Base-by-base conservation (phyloP, 805 yeast genomes). In the Schwanniomyces polymorphus region DNA sequence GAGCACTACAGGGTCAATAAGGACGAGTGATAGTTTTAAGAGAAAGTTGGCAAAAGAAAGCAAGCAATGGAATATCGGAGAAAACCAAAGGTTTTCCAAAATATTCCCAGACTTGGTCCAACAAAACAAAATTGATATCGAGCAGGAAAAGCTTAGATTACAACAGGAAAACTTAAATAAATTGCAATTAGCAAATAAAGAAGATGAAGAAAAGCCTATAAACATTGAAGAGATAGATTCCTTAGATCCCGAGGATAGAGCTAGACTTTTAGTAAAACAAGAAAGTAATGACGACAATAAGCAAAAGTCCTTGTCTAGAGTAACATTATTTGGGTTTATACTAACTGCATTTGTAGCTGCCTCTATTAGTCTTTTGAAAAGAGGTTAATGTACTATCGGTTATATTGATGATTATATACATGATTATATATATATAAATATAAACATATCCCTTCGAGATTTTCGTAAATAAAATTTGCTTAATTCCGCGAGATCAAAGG, bases 1-100 rank as follows among this genome's bases (percentile, higher is more conserved):
- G 55, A 70, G 79, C 23, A 88, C 97, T 1, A 85, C 97, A 0
- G 97, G 97, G 0, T 83, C 92, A 7, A 81, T 91, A 10, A 71
- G 67, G 7, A 81, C 96, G 1, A 76, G 85, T 9, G 86, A 79
- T 14, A 70, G 67, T 14, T 78, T 78, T 23, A 85, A 84, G 71
- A 69, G 68, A 27, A 68, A 68, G 41, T 71, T 80, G 48, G 95
- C 96, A 3, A 64, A 57, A 26, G 78, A 76, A 37, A 82, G 91
- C 44, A 76, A 76, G 54, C 70, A 70, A 23, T 91, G 84, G 78
- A 85, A 86, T 60, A 69, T 74, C 6, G 64, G 63, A 18, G 73
- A 79, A 29, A 86, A 85, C 67, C 66, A 71, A 2, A 68, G 81
- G 45, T 92, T 92, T 60, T 60, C 55, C 23, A 64, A 68, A 49